phyloP scores from a whole-genome alignment of 257 asterid species.

The Verbena officinalis region DNA sequence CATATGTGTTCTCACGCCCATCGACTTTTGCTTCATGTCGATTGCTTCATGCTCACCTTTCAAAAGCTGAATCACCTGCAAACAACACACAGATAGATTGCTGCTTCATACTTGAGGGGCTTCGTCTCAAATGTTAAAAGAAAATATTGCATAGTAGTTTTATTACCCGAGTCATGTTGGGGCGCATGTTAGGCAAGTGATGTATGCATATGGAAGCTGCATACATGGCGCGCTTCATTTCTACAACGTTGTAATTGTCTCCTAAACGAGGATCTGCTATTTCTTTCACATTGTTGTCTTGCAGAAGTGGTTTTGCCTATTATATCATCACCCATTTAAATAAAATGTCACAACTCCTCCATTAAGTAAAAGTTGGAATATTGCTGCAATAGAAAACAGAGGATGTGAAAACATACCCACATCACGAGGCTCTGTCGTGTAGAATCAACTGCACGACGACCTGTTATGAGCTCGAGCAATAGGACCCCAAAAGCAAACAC shows the following conservation, averaged over 20 bases:
- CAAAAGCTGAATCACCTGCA: slow-evolving; percentile 70
- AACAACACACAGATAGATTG: too few relatives aligned
- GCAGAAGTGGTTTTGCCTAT: slow-evolving; percentile 88
- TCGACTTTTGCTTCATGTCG: slow-evolving; percentile 65
- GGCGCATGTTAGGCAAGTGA: slow-evolving; percentile 81
- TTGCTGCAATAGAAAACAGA: too few relatives aligned
- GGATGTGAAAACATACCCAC: slow-evolving; percentile 65
- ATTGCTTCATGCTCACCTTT: slow-evolving; percentile 65
- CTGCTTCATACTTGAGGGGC: not conserved
- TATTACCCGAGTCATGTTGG: slow-evolving; percentile 78
- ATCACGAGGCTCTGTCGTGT: slow-evolving; percentile 84
- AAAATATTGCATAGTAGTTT: not conserved
- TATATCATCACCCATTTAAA: not conserved
- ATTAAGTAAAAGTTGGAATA: too few relatives aligned
- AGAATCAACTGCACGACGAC: slow-evolving; percentile 89
- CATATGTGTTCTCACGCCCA: slow-evolving; percentile 60
- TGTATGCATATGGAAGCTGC: slow-evolving; percentile 83
- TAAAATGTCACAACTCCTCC: too few relatives aligned
- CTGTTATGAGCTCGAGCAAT: slow-evolving; percentile 87
- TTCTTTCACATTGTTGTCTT: slow-evolving; percentile 63
- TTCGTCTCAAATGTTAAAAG: too few relatives aligned
- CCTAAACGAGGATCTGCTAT: slow-evolving; percentile 78
- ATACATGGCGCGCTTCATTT: slow-evolving; percentile 77
- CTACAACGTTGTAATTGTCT: slow-evolving; percentile 49
- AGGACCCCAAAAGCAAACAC: slow-evolving; percentile 94